Evolutionary conservation across 345 rosid species (phyloP).

Genomic region (Alliaria petiolata): DNA sequence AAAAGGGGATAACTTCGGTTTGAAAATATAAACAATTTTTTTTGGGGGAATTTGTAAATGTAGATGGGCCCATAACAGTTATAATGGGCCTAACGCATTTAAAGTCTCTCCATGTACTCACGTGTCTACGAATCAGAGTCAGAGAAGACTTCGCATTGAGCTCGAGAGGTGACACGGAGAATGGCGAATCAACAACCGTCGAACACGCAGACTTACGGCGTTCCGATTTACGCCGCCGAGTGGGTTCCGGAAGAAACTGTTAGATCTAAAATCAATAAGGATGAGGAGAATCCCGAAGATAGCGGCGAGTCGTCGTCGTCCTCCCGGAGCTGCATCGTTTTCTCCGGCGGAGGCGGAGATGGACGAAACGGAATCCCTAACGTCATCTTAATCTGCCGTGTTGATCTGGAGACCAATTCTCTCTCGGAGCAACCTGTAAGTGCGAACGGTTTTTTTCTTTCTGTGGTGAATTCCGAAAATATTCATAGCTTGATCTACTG

Average conservation of each 20-base stretch:
- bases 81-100: constrained; percentile 9
- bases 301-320: not conserved
- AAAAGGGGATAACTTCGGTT: no score
- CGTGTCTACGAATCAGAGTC: not conserved
- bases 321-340: constrained; percentile 38
- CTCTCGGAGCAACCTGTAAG: constrained; percentile 76
- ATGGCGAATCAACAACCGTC: constrained; percentile 32
- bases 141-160: not conserved
- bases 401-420: constrained; percentile 52
- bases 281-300: constrained; percentile 26
- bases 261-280: constrained; percentile 35
- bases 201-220: constrained; percentile 62
- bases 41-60: not conserved
- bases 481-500: not conserved
- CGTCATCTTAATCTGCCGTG: constrained; percentile 48
- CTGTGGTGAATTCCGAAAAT: not conserved
- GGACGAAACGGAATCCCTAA: constrained; percentile 83
- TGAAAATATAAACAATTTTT: no score
- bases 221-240: constrained; percentile 71
- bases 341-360: constrained; percentile 89
- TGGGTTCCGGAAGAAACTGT: constrained; percentile 56
- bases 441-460: no score
- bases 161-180: not conserved
- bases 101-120: not conserved
- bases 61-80: not conserved